A percentile compares a stretch with the other conserved stretches of the same genome.
Conservation (phyloP, 2,329 filamentous ascomycete species). For the Fusarium mexicanum region DNA sequence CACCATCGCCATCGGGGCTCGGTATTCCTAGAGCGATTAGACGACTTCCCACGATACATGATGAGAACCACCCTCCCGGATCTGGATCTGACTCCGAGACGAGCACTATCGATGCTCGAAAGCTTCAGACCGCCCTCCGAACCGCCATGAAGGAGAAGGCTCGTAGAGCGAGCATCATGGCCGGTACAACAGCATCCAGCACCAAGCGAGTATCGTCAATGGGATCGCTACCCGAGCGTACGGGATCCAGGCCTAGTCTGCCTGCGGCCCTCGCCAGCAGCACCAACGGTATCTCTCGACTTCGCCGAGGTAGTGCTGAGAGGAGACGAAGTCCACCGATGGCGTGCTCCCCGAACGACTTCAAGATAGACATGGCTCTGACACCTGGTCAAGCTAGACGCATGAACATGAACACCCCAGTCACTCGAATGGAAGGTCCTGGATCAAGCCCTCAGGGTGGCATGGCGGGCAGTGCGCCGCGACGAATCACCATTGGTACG, state of each 20-base stretch:
- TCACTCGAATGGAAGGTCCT: conserved; percentile 40
- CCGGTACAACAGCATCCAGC: conserved; percentile 48
- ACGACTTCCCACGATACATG: conserved; percentile 51
- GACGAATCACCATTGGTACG: conserved; percentile 52
- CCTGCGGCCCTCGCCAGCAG: conserved; percentile 57
- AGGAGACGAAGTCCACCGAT: conserved; percentile 64
- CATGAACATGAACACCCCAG: conserved; percentile 62
- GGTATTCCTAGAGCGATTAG: conserved; percentile 48
- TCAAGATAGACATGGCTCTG: conserved; percentile 52
- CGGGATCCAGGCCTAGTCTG: conserved; percentile 49
- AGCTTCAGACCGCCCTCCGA: conserved; percentile 65
- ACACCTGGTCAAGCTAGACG: conserved; percentile 66
- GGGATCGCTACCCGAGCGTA: conserved; percentile 48
- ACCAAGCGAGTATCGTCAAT: conserved; percentile 59
- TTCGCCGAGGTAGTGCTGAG: conserved; percentile 61
- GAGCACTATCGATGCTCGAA: conserved; percentile 60
- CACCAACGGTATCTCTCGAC: conserved; percentile 65
- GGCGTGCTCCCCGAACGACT: conserved; percentile 59
- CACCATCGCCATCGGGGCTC: conserved; percentile 53
- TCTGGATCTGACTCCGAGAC: conserved; percentile 62
- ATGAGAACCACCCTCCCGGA: conserved; percentile 64
- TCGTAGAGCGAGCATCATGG: conserved; percentile 53
- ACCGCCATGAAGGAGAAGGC: conserved; percentile 59
- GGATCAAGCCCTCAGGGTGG: conserved; percentile 40
- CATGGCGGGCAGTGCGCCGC: conserved; percentile 39